Percentiles rank a stretch among this genome's conserved stretches.
phyloP scores from a whole-genome alignment of 106 monocot genomes.

The Platanthera zijinensis region DNA sequence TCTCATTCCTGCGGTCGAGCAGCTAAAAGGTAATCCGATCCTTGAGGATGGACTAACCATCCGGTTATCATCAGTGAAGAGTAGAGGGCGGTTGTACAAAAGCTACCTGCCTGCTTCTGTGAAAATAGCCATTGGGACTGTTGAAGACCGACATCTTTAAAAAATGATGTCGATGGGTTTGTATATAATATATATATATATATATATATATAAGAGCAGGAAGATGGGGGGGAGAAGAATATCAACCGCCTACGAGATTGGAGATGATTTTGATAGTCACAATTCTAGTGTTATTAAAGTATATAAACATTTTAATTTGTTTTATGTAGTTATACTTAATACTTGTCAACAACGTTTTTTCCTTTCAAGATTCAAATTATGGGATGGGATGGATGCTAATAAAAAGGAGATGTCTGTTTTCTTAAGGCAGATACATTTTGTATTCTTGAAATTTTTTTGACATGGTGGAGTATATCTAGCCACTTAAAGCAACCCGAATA shows the following conservation, averaged over 20 bases:
- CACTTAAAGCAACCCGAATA: too few species aligned
- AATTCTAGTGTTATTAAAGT: slow-evolving; percentile 5
- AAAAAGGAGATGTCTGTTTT: neutral
- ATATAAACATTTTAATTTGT: neutral
- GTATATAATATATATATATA: slow-evolving; percentile 1
- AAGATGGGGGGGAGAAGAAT: neutral
- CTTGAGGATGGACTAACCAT: slow-evolving; percentile 10
- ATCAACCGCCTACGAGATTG: neutral
- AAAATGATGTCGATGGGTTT: neutral
- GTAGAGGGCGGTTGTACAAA: neutral
- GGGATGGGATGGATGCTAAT: slow-evolving; percentile 1
- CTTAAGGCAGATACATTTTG: neutral
- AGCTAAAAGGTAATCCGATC: slow-evolving; percentile 27
- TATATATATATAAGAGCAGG: slow-evolving; percentile 5
- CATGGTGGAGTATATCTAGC: neutral
- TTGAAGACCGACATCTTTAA: neutral
- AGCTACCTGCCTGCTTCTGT: slow-evolving; percentile 30
- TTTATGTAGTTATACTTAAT: neutral
- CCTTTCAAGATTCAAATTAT: neutral
- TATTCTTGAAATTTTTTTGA: neutral
- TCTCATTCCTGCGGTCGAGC: slow-evolving; percentile 33
- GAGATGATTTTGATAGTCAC: slow-evolving; percentile 6
- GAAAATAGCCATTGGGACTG: slow-evolving; percentile 15
- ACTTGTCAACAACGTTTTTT: neutral
- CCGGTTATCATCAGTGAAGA: slow-evolving; percentile 26